phyloP scores from a whole-genome alignment of 768 basidiomycete species.

The Collybiopsis confluens region DNA sequence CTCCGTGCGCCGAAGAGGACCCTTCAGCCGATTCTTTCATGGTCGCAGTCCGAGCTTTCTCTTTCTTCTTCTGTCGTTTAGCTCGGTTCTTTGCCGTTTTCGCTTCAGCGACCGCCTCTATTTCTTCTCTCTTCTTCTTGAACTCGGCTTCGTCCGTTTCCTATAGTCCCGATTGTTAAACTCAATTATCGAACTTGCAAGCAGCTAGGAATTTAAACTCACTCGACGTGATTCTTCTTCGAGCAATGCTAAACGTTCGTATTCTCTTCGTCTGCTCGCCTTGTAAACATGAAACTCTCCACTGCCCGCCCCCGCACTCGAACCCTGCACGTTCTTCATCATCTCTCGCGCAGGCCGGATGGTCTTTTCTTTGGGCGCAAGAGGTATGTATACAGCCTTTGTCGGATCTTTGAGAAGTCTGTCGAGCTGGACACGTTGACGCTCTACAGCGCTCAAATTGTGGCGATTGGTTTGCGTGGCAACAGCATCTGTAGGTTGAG shows the following conservation, averaged over 20 bases:
- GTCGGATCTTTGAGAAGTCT: constrained; percentile 86
- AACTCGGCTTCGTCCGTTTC: constrained; percentile 72
- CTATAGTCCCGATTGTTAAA: too few relatives aligned
- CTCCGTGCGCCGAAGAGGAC: constrained; percentile 19
- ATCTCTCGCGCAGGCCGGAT: constrained; percentile 83
- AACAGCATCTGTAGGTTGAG: background rate
- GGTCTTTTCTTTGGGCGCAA: constrained; percentile 77
- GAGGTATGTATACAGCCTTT: constrained; percentile 76
- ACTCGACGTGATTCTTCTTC: constrained; percentile 81
- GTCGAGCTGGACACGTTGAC: constrained; percentile 66
- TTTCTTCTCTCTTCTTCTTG: constrained; percentile 64
- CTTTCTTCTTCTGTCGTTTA: constrained; percentile 92
- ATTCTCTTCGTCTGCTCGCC: constrained; percentile 88
- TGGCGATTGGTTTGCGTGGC: constrained; percentile 34
- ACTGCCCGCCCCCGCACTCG: constrained; percentile 93
- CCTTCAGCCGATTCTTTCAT: background rate
- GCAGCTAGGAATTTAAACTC: too few relatives aligned
- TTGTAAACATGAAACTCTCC: constrained; percentile 99
- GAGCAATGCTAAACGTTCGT: constrained; percentile 88
- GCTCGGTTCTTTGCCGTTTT: constrained; percentile 96
- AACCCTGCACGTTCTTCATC: constrained; percentile 99
- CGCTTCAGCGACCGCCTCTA: constrained; percentile 68
- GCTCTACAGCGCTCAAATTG: constrained; percentile 50
- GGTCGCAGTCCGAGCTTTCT: constrained; percentile 47
- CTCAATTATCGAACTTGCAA: too few relatives aligned